These are phyloP conservation scores for Bretziella fagacearum DNA, from an alignment of 2,329 filamentous ascomycete genomes.

Conservation along the genomic window DNA sequence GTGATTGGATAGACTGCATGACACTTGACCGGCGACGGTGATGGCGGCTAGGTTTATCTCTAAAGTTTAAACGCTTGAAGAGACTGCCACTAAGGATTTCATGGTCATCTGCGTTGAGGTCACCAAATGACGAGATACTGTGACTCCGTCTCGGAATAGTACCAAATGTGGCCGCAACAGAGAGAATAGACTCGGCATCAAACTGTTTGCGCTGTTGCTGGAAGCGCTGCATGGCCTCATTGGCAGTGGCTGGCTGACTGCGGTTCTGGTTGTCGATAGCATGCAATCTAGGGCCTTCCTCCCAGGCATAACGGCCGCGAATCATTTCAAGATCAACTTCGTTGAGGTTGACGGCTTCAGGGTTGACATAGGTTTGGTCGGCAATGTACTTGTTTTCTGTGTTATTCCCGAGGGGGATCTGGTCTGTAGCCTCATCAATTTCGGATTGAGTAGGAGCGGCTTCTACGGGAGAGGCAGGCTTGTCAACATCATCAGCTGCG, in stretches of 20 bases:
- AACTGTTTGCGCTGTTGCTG: conserved; percentile 29
- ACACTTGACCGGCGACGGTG: conserved; percentile 22
- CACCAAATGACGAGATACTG: conserved; percentile 41
- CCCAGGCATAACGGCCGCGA: conserved; percentile 27
- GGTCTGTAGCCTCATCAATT: not conserved
- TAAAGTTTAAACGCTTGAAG: conserved; percentile 42
- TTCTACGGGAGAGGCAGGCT: not conserved
- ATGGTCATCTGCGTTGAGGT: conserved; percentile 30
- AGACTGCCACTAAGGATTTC: conserved; percentile 44
- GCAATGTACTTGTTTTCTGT: conserved; percentile 34
- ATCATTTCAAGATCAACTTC: conserved; percentile 35
- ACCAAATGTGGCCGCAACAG: conserved; percentile 51
- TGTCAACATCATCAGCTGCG: not conserved
- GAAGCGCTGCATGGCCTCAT: conserved; percentile 32
- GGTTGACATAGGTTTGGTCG: conserved; percentile 33
- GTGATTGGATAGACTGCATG: conserved; percentile 22
- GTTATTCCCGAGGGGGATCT: conserved; percentile 27
- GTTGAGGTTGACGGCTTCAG: conserved; percentile 25
- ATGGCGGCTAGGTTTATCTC: conserved; percentile 23
- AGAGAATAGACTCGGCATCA: conserved; percentile 42
- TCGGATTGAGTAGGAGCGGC: not conserved
- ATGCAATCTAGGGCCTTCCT: conserved; percentile 30
- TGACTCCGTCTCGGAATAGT: conserved; percentile 38
- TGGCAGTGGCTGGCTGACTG: conserved; percentile 24
- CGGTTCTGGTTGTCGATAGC: conserved; percentile 23